Percentiles rank a stretch among this genome's conserved stretches.
phyloP scores from a whole-genome alignment of 106 monocot genomes.

The Cymbidium sinense region DNA sequence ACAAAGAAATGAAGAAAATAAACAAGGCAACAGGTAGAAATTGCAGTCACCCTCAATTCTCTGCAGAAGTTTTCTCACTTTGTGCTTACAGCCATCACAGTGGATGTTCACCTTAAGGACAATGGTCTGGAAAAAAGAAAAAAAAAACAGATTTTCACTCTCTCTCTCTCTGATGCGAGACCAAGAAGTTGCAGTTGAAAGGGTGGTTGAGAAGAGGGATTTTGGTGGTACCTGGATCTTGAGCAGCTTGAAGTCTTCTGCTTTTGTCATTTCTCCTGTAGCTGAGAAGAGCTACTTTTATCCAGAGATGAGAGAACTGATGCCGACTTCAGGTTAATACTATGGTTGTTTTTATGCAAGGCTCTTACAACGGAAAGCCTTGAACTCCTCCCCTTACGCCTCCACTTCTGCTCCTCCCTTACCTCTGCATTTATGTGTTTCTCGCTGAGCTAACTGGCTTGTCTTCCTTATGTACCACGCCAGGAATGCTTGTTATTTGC shows the following conservation, averaged over 20 bases:
- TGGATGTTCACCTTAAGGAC: constrained; percentile 52
- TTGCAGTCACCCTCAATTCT: constrained; percentile 35
- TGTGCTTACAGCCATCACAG: constrained; percentile 52
- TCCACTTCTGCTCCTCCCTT: neutral
- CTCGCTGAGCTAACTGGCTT: neutral
- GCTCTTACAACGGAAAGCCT: neutral
- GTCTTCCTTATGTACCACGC: constrained; percentile 1
- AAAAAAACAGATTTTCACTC: neutral
- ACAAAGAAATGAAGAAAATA: neutral
- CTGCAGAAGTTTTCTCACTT: constrained; percentile 53
- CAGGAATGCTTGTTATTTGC: neutral
- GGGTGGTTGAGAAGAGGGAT: neutral
- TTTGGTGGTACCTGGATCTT: constrained; percentile 47
- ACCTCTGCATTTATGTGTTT: constrained; percentile 1
- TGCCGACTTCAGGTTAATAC: neutral
- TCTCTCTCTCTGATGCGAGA: neutral
- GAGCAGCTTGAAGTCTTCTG: constrained; percentile 60
- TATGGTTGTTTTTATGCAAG: neutral
- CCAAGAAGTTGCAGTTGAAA: neutral
- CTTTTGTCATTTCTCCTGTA: constrained; percentile 38
- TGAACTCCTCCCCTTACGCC: neutral
- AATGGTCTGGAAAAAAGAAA: constrained; percentile 32
- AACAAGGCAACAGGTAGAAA: neutral
- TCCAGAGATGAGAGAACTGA: neutral
- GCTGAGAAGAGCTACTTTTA: neutral